Evolutionary conservation across 495 filamentous ascomycete genomes (phyloP), one percentile per base, ranked within the genome.

Genomic region (Penicillium maclennaniae): DNA sequence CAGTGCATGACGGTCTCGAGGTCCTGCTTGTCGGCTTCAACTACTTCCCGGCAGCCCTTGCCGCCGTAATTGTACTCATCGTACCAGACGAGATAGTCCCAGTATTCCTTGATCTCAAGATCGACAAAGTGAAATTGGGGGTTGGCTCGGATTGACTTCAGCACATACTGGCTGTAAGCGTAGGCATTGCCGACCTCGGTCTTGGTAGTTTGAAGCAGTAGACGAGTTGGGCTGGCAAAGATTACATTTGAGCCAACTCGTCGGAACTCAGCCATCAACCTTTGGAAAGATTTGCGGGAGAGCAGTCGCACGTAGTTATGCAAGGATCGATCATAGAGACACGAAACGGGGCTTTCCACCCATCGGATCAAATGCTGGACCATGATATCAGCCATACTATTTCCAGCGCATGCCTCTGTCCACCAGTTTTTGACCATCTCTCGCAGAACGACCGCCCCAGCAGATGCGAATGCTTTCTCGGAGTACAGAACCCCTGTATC

Each of bases 391-490:
- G 93, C 93, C 90, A 97, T 96, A 23, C 79, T 85, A 53, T 88
- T 90, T 5, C 91, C 92, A 49, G 83, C 86, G 69, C 91, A 96
- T 10, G 93, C 93, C 72, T 97, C 91, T 0, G 84, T 82, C 91
- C 92, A 97, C 95, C 95, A 99, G 3, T 88, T 83, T 66, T 96
- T 97, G 55, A 99, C 93, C 93, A 99, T 97, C 67, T 97, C 93
- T 6, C 93, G 85, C 4, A 99, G 75, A 14, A 97, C 93, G 19
- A 83, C 79, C 6, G 96, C 85, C 34, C 92, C 89, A 9, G 92
- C 91, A 48, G 91, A 90, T 17, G 93, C 87, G 70, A 97, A 97
- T 0, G 92, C 88, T 51, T 89, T 92, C 51, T 97, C 92, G 4
- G 92, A 86, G 58, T 88, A 89, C 4, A 97, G 80, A 21, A 87